Percentiles rank a stretch among this genome's conserved stretches.
These are phyloP conservation scores for Sclerospora graminicola DNA, from an alignment of 352 stramenopile species.

Conservation along the genomic window DNA sequence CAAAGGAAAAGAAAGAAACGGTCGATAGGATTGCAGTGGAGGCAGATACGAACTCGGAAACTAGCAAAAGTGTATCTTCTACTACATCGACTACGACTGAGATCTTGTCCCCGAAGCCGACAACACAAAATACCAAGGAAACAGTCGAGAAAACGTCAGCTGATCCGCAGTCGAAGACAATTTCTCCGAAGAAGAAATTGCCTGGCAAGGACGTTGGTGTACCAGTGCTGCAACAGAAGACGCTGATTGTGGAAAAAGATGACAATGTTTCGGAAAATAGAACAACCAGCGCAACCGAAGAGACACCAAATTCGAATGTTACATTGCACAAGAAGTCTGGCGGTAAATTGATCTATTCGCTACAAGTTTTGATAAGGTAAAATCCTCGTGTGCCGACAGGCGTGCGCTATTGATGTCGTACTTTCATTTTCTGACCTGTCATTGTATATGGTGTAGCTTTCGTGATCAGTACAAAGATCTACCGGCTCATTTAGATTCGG, in stretches of 20 bases:
- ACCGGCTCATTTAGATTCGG: conserved; percentile 20
- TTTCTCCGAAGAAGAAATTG: conserved; percentile 13
- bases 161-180: conserved; percentile 9
- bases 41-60: conserved; percentile 11
- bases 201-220: conserved; percentile 5
- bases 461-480: conserved; percentile 48
- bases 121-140: conserved; percentile 5
- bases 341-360: conserved; percentile 47
- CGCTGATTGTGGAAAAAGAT: conserved; percentile 2
- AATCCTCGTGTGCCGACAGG: too few relatives aligned
- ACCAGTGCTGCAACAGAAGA: conserved; percentile 15
- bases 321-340: conserved; percentile 20
- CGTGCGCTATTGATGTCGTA: too few relatives aligned
- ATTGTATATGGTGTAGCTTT: conserved; percentile 25
- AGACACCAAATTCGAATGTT: conserved; percentile 26
- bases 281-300: conserved; percentile 11
- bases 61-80: conserved; percentile 6
- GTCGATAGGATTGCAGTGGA: conserved; percentile 7
- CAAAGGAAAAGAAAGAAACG: conserved; percentile 1
- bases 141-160: conserved; percentile 3
- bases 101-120: conserved; percentile 11
- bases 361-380: conserved; percentile 48
- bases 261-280: conserved; percentile 9
- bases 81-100: conserved; percentile 10
- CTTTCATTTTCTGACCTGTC: neutral